These are phyloP conservation scores for Trametes cubensis DNA, from an alignment of 768 basidiomycete genomes.

Conservation along the genomic window DNA sequence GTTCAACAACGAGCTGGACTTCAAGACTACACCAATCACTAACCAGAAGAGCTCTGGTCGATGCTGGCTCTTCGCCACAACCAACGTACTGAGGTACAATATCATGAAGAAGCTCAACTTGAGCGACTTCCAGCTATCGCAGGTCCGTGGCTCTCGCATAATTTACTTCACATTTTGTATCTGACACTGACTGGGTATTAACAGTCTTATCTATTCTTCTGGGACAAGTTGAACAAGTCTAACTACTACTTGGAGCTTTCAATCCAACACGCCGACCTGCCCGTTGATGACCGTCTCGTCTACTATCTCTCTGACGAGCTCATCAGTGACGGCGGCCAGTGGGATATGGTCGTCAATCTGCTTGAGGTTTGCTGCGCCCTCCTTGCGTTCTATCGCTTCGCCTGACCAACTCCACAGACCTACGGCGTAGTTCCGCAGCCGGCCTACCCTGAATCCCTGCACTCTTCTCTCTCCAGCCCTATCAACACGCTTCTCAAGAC, in stretches of 20 bases:
- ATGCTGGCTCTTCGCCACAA: conserved; percentile 96
- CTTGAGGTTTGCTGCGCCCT: conserved; percentile 48
- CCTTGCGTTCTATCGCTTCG: not conserved
- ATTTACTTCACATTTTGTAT: not conserved
- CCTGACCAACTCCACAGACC: conserved; percentile 42
- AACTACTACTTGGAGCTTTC: conserved; percentile 92
- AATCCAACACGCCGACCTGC: conserved; percentile 77
- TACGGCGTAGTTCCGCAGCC: conserved; percentile 89
- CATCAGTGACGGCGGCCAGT: conserved; percentile 91
- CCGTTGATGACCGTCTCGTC: conserved; percentile 83
- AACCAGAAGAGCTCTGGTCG: conserved; percentile 87
- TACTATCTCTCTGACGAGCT: conserved; percentile 74
- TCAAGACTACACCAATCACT: conserved; percentile 82
- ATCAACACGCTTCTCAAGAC: conserved; percentile 82
- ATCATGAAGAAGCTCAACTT: conserved; percentile 86
- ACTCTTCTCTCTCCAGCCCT: conserved; percentile 72
- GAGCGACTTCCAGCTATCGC: conserved; percentile 89
- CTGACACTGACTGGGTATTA: not conserved
- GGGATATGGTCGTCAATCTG: conserved; percentile 86
- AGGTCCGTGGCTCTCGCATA: conserved; percentile 47
- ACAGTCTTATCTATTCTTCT: conserved; percentile 91
- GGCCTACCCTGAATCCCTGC: conserved; percentile 81
- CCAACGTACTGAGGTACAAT: conserved; percentile 81
- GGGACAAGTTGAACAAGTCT: conserved; percentile 92
- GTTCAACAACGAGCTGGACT: conserved; percentile 80